Conservation (phyloP, 2,329 filamentous ascomycete genomes). For the Penicillium sclerotiorum region DNA sequence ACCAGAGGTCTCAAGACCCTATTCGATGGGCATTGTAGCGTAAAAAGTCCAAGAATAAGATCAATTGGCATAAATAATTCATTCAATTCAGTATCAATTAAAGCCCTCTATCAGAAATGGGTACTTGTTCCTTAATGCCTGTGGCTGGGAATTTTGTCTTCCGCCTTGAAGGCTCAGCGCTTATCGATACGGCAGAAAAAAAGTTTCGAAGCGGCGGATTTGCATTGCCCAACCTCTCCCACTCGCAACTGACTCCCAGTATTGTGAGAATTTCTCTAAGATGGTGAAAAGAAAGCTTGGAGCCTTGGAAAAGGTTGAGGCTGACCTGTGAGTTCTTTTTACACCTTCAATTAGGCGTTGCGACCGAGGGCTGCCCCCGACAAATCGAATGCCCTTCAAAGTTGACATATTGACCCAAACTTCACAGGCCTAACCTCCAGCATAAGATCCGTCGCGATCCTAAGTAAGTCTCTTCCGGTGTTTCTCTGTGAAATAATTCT, state of each 20-base stretch:
- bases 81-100: no score
- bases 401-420: constrained; percentile 25
- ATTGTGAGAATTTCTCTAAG: constrained; percentile 7
- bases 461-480: constrained; percentile 54
- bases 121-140: no score
- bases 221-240: constrained; percentile 77
- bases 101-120: no score
- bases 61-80: no score
- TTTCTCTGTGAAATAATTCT: no score
- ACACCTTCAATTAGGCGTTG: constrained; percentile 2
- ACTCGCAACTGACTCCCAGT: constrained; percentile 11
- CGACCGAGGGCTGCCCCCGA: constrained; percentile 1
- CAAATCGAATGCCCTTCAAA: not conserved
- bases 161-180: constrained; percentile 17
- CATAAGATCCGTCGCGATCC: constrained; percentile 91
- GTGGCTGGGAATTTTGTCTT: not conserved
- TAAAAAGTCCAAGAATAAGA: no score
- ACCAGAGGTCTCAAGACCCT: no score
- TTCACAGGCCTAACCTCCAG: constrained; percentile 72
- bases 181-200: constrained; percentile 39
- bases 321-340: constrained; percentile 67
- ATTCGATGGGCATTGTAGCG: no score
- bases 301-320: constrained; percentile 93
- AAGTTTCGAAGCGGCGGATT: constrained; percentile 43
- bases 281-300: constrained; percentile 90